Percentiles rank a stretch among this genome's conserved stretches.
Evolutionary conservation across 2,329 filamentous ascomycete genomes (phyloP).

Genomic region (Botrytis squamosa): DNA sequence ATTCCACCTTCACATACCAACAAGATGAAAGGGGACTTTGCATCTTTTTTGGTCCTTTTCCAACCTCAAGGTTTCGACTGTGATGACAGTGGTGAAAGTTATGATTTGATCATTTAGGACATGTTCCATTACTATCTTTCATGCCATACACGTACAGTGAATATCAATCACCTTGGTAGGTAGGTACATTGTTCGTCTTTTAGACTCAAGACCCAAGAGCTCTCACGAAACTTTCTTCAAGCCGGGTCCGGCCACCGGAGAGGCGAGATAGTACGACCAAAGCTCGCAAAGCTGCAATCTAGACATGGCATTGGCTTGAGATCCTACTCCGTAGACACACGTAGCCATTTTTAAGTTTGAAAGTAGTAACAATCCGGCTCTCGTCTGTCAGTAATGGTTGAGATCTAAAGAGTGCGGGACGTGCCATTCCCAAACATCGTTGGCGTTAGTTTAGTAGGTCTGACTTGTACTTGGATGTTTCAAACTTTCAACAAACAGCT

Average conservation of each 20-base stretch:
- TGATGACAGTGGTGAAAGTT: neutral
- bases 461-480: conserved; percentile 2
- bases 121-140: neutral
- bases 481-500: neutral
- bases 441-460: neutral
- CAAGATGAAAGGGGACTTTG: neutral
- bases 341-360: neutral
- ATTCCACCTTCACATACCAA: neutral
- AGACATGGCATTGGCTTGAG: neutral
- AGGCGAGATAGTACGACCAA: neutral
- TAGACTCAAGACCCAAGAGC: conserved; percentile 2
- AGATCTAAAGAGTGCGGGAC: neutral
- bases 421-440: neutral
- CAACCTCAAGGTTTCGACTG: neutral
- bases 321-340: neutral
- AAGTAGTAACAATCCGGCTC: neutral
- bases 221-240: neutral
- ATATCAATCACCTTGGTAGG: neutral
- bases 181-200: neutral
- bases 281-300: neutral
- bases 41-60: neutral
- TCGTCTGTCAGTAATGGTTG: neutral
- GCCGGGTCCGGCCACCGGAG: conserved; percentile 5
- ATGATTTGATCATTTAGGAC: neutral
- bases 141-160: neutral